phyloP scores from a whole-genome alignment of 2,329 filamentous ascomycete genomes.

The Hortaea werneckii region DNA sequence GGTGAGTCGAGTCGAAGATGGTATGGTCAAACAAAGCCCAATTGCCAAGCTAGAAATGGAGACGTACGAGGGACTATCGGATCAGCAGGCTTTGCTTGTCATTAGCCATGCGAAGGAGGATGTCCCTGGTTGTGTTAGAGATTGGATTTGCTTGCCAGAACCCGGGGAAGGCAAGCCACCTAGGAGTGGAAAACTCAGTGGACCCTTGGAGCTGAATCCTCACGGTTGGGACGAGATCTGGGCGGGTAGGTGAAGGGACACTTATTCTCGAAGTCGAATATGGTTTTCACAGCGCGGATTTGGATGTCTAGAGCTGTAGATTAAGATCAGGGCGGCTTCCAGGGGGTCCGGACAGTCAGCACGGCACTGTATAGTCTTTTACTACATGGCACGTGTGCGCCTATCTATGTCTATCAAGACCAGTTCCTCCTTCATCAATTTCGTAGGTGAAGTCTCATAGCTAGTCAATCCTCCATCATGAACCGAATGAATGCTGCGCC shows the following conservation, averaged over 20 bases:
- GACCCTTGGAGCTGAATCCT: slow-evolving; percentile 22
- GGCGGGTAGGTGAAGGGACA: slow-evolving; percentile 5
- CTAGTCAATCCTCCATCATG: slow-evolving; percentile 45
- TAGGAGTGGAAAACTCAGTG: slow-evolving; percentile 51
- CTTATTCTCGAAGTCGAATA: no score
- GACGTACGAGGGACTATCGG: slow-evolving; percentile 51
- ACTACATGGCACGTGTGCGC: no score
- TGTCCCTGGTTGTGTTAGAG: slow-evolving; percentile 69
- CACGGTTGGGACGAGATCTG: slow-evolving; percentile 24
- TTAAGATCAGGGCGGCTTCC: no score
- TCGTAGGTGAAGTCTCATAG: not conserved
- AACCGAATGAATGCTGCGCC: slow-evolving; percentile 68
- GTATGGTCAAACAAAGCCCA: slow-evolving; percentile 14
- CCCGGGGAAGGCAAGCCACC: slow-evolving; percentile 52
- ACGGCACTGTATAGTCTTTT: no score
- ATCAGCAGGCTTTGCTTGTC: slow-evolving; percentile 73
- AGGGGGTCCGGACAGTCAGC: no score
- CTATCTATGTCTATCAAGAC: no score
- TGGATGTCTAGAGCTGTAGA: no score
- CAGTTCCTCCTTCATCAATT: no score
- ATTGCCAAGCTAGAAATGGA: slow-evolving; percentile 36
- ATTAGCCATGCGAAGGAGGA: slow-evolving; percentile 88
- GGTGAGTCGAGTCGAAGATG: slow-evolving; percentile 4
- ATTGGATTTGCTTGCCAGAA: slow-evolving; percentile 81
- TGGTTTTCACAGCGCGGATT: no score